Evolutionary conservation across 208 protist species (phyloP).

Genomic region (Trypanosoma brucei): DNA sequence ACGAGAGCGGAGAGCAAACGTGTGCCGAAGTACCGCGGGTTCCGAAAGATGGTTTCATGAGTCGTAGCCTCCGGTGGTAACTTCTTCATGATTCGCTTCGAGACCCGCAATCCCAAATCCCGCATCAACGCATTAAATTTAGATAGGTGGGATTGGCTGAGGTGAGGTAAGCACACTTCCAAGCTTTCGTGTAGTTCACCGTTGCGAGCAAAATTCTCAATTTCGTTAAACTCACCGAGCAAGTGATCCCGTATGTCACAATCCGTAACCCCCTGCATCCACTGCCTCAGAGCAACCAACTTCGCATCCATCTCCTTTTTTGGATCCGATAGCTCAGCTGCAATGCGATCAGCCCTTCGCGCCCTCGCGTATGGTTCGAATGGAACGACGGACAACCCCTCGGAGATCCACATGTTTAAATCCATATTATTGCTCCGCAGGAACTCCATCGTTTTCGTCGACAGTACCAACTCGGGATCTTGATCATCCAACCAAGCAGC

Average conservation of each 20-base stretch:
- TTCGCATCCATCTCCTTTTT: neutral
- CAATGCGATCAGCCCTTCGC: conserved; percentile 3
- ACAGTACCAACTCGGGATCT: conserved; percentile 22
- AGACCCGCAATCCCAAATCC: conserved; percentile 9
- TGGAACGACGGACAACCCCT: conserved; percentile 43
- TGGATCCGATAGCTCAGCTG: neutral
- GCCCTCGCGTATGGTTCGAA: conserved; percentile 21
- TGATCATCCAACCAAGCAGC: conserved; percentile 12
- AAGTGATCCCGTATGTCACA: neutral
- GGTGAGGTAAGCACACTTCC: conserved; percentile 5
- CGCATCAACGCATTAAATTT: conserved; percentile 28
- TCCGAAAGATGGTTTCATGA: neutral
- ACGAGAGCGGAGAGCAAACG: conserved; percentile 39
- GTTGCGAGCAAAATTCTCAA: conserved; percentile 1
- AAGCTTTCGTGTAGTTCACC: conserved; percentile 2
- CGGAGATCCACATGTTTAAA: conserved; percentile 46
- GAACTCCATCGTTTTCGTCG: conserved; percentile 44
- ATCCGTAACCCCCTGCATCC: conserved; percentile 1
- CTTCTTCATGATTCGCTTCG: conserved; percentile 6
- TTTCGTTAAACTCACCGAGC: neutral
- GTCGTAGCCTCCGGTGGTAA: neutral
- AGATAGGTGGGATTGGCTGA: conserved; percentile 10
- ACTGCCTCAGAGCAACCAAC: neutral
- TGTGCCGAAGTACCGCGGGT: conserved; percentile 29
- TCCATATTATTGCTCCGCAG: conserved; percentile 64